Base-by-base conservation (phyloP, 2,329 filamentous ascomycete genomes). In the Colletotrichum plurivorum region DNA sequence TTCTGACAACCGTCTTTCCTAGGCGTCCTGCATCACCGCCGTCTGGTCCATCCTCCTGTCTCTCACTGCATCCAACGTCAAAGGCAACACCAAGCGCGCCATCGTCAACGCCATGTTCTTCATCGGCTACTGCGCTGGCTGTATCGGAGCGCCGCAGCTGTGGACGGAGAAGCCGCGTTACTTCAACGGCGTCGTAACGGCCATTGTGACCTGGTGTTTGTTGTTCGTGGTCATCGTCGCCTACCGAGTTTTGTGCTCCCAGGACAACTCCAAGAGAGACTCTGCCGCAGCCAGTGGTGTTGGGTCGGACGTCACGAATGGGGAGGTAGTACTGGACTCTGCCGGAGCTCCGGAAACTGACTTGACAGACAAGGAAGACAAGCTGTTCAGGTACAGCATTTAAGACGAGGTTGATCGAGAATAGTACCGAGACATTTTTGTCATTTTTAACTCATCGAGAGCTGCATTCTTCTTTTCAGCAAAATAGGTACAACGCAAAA, bases 51-150 rank as follows among this genome's bases (percentile, higher is more conserved):
- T 84, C 22, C 77, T 84, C 1, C 77, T 85, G 9, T 81, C 78
- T 1, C 78, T 86, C 1, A 79, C 77, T 1, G 83, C 84, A 0
- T 86, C 84, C 3, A 87, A 87, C 63, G 79, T 86, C 27, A 84
- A 85, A 59, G 84, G 85, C 0, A 87, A 87, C 73, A 87, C 84
- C 1, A 87, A 87, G 72, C 81, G 82, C 4, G 77, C 83, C 9
- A 76, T 83, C 3, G 81, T 84, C 31, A 85, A 82, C 58, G 79
- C 81, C 5, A 78, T 85, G 73, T 86, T 85, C 74, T 87, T 86
- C 74, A 83, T 86, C 27, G 83, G 82, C 0, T 87, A 86, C 72
- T 84, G 81, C 51, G 83, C 77, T 18, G 83, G 82, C 0, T 87
- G 86, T 69, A 84, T 81, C 53, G 83, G 77, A 0, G 75, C 76